phyloP scores from a whole-genome alignment of 2,329 filamentous ascomycete genomes.

The Fusarium verticillioides region DNA sequence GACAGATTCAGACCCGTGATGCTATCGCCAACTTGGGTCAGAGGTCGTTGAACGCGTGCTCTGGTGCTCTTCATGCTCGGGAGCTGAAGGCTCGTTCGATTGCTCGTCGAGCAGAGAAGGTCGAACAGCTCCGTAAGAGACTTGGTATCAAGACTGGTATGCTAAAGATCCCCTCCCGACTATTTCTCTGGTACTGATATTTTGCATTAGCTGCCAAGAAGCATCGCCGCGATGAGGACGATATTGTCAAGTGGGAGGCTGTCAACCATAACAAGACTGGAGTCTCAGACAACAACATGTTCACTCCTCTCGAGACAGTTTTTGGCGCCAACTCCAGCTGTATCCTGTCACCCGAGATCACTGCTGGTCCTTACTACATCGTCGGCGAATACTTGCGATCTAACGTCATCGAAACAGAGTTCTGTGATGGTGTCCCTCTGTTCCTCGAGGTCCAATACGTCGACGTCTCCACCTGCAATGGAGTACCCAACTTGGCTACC shows the following conservation, averaged over 20 bases:
- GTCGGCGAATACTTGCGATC: conserved; percentile 9
- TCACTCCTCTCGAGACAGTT: conserved; percentile 1
- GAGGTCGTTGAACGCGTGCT: not conserved
- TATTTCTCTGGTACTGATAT: accelerated
- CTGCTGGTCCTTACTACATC: not conserved
- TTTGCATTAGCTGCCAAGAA: not conserved
- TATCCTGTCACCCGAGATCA: not conserved
- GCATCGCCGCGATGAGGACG: conserved; percentile 4
- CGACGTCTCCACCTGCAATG: not conserved
- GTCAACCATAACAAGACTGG: conserved; percentile 12
- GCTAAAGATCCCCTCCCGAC: accelerated
- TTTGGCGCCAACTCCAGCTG: conserved; percentile 18
- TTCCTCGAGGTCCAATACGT: conserved; percentile 20
- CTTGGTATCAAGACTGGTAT: conserved; percentile 7
- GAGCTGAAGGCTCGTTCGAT: conserved; percentile 4
- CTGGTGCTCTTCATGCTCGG: not conserved
- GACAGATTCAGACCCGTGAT: conserved; percentile 7
- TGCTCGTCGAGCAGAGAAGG: conserved; percentile 1
- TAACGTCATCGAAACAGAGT: conserved; percentile 3
- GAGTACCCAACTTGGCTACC: not conserved
- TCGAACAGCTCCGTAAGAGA: not conserved
- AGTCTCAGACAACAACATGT: not conserved
- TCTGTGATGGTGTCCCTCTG: not conserved
- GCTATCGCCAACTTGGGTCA: not conserved
- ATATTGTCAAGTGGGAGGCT: conserved; percentile 4